Percentiles rank a stretch among this genome's conserved stretches.
These are phyloP conservation scores for Luzula sylvatica DNA, from an alignment of 176 grass and related monocot genomes.

Conservation along the genomic window DNA sequence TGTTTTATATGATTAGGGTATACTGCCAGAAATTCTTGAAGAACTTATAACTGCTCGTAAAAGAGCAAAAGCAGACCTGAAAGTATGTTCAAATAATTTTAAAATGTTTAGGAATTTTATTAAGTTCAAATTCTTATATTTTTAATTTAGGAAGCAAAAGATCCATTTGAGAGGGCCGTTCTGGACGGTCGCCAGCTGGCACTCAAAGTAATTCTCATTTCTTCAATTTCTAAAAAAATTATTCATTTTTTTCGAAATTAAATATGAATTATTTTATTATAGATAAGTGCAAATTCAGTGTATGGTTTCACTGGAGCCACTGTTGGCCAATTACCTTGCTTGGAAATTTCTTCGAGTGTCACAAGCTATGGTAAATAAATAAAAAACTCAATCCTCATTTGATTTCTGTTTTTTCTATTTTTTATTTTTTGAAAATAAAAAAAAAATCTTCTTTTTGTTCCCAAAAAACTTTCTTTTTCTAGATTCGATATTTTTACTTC, in stretches of 20 bases:
- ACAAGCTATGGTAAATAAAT: constrained; percentile 77
- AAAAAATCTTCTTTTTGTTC: too few species aligned
- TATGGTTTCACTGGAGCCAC: constrained; percentile 99
- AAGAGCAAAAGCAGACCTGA: constrained; percentile 99
- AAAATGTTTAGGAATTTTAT: constrained; percentile 1
- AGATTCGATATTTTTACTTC: too few species aligned
- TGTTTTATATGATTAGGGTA: constrained; percentile 43
- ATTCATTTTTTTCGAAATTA: background rate
- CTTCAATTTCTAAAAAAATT: constrained; percentile 13
- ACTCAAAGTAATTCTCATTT: constrained; percentile 53
- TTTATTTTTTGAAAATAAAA: too few species aligned
- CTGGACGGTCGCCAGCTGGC: constrained; percentile 96
- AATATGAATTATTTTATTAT: constrained; percentile 27
- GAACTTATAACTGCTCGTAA: constrained; percentile 87
- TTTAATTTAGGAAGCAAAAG: constrained; percentile 80
- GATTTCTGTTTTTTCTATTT: too few species aligned
- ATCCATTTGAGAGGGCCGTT: constrained; percentile 92
- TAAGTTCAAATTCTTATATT: constrained; percentile 17
- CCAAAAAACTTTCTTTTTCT: too few species aligned
- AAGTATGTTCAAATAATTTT: constrained; percentile 38
- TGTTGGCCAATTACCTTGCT: constrained; percentile 89
- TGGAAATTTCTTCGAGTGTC: constrained; percentile 98
- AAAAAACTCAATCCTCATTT: background rate
- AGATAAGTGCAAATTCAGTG: constrained; percentile 96
- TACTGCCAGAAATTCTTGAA: constrained; percentile 98